A percentile compares a stretch with the other conserved stretches of the same genome.
Conservation (phyloP, 1,284 basidiomycete species). For the Omphalotus olearius region DNA sequence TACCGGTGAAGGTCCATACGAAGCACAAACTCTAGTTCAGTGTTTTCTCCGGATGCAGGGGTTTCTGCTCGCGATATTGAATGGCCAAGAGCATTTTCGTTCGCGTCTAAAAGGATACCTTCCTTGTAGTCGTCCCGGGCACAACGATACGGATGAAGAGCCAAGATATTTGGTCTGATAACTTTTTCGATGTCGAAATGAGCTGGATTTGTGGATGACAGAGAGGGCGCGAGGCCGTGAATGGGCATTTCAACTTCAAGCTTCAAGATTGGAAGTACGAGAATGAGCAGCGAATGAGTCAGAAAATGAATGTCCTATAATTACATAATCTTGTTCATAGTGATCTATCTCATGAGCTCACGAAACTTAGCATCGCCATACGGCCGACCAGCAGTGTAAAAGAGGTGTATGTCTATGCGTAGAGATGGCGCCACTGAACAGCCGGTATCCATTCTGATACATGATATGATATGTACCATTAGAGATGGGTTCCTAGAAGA, state of each 20-base stretch:
- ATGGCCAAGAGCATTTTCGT: conserved; percentile 93
- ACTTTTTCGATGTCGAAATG: conserved; percentile 84
- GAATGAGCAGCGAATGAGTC: too few relatives aligned
- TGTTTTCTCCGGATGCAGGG: conserved; percentile 24
- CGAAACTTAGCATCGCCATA: too few relatives aligned
- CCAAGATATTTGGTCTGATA: conserved; percentile 91
- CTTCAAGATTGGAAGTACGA: neutral
- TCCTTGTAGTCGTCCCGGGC: conserved; percentile 94
- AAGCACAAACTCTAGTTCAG: conserved; percentile 30
- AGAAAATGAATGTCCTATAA: too few relatives aligned
- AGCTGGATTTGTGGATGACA: conserved; percentile 47
- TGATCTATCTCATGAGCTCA: too few relatives aligned
- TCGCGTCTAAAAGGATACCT: conserved; percentile 96
- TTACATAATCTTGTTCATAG: too few relatives aligned
- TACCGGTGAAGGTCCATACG: conserved; percentile 75
- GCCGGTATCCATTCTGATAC: too few relatives aligned
- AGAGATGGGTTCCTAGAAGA: too few relatives aligned
- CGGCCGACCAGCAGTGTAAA: too few relatives aligned
- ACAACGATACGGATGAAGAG: conserved; percentile 91
- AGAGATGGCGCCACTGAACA: too few relatives aligned
- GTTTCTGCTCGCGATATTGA: conserved; percentile 74
- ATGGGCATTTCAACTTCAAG: conserved; percentile 43
- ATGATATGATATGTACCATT: too few relatives aligned
- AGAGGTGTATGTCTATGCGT: too few relatives aligned
- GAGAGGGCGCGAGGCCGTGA: conserved; percentile 33